A percentile compares a stretch with the other conserved stretches of the same genome.
These are phyloP conservation scores for Gossypium davidsonii DNA, from an alignment of 441 rosid species.

Conservation along the genomic window DNA sequence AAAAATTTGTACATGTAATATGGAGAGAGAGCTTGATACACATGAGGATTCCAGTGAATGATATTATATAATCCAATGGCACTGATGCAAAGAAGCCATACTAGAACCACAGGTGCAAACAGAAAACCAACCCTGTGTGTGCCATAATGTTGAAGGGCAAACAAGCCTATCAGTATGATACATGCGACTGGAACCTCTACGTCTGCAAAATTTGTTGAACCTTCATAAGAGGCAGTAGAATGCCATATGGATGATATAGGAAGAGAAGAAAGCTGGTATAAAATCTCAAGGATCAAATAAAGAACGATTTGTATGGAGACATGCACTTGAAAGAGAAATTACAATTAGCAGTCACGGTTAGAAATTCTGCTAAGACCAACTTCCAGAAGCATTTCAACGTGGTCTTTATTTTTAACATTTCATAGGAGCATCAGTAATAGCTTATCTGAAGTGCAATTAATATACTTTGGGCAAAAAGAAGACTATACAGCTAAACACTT, in stretches of 20 bases:
- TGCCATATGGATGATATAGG: neutral
- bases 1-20: slow-evolving; percentile 82
- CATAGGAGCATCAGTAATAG: neutral
- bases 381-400: neutral
- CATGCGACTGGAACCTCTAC: slow-evolving; percentile 80
- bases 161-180: slow-evolving; percentile 65
- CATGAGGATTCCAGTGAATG: slow-evolving; percentile 79
- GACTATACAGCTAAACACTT: neutral
- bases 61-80: slow-evolving; percentile 77
- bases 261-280: neutral
- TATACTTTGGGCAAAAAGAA: neutral
- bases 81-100: slow-evolving; percentile 84
- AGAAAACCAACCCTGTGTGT: slow-evolving; percentile 87
- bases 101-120: slow-evolving; percentile 81
- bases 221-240: slow-evolving; percentile 2
- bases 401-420: neutral
- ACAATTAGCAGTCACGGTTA: neutral
- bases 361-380: neutral
- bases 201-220: slow-evolving; percentile 45
- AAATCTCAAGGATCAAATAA: neutral
- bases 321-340: neutral
- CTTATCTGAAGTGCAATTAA: neutral
- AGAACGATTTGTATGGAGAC: neutral
- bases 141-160: slow-evolving; percentile 93
- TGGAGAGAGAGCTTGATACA: slow-evolving; percentile 85